Base-by-base conservation (phyloP, 331 rosid genomes). In the Pyracantha coccinea region DNA sequence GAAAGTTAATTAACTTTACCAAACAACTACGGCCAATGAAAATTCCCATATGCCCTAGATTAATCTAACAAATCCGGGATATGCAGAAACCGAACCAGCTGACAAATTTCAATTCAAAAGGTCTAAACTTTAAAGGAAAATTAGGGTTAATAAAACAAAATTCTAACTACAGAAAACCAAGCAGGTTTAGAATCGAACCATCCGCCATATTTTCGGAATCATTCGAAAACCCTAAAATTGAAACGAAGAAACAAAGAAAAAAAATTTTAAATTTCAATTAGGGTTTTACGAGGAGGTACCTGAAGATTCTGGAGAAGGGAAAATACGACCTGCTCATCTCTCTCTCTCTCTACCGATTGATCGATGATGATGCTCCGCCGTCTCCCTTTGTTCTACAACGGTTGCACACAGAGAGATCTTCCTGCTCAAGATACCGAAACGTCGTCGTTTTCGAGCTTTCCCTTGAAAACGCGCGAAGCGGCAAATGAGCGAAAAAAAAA, bases 261-360 rank as follows among this genome's bases (percentile, higher is more conserved):
- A 54, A 2, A 12, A 14, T 0, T 17, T 53, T 0, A 17, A 52
- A 17, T 53, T 17, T 41, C 11, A 15, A 41, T 41, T 41, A 41
- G 47, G 47, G 47, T 41, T 41, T 17, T 24, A 4, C 29, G 24
- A 7, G 25, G 59, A 29, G 2, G 32, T 76, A 89, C 93, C 96
- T 84, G 79, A 92, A 57, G 32, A 88, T 69, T 57, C 84, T 81
- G 50, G 96, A 83, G 77, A 91, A 87, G 71, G 94, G 92, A 60
- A 88, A 41, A 10, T 10, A 76, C 31, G 86, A 78, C 41, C 87
- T 1, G 47, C 55, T 32, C 93, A 82, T 89, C 55, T 71, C 58
- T 45, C 10, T 38, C 27, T 41, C 62, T 31, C 53, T 23, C 19
- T 7, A 55, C 45, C 29, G 47, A 41, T 58, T 25, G 10, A 24